Base-by-base conservation (phyloP, 2,329 filamentous ascomycete species). In the Acarospora socialis region DNA sequence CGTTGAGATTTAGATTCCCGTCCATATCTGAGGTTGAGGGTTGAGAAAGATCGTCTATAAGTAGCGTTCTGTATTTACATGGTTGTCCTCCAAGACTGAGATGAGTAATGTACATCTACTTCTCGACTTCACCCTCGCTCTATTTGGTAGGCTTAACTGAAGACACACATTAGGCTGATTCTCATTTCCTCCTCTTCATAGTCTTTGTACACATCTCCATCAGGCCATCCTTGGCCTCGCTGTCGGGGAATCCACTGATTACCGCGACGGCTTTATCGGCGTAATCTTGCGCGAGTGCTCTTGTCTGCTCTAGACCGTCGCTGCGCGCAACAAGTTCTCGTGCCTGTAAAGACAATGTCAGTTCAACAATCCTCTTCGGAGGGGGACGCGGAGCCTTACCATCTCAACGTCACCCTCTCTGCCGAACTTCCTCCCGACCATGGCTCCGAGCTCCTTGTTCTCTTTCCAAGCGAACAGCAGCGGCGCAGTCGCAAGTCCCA, bases 381-480 rank as follows among this genome's bases (percentile, higher is more conserved):
- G 32, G 28, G 25, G 26, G 21, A 20, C 16, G 7, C 5, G 16
- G 12, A 22, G 22, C 61, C 77, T 63, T 56, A 94, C 87, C 66
- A 65, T 76, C 45, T 76, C 63, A 29, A 93, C 81, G 60, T 98
- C 90, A 4, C 90, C 90, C 44, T 83, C 71, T 46, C 70, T 59
- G 27, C 68, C 65, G 54, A 98, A 98, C 57, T 92, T 93, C 56
- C 90, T 75, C 27, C 90, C 90, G 10, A 98, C 90, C 43, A 98
- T 62, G 32, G 73, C 72, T 4, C 90, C 90, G 17, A 98, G 61
- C 56, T 90, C 83, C 15, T 76, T 72, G 47, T 81, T 81, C 43
- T 79, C 71, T 60, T 86, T 86, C 90, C 90, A 98, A 1, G 90
- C 90, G 61, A 95, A 98, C 24, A 98, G 61, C 42, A 98, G 60